Base-by-base conservation (phyloP, 495 filamentous ascomycete genomes). In the Hyaloscypha variabilis region DNA sequence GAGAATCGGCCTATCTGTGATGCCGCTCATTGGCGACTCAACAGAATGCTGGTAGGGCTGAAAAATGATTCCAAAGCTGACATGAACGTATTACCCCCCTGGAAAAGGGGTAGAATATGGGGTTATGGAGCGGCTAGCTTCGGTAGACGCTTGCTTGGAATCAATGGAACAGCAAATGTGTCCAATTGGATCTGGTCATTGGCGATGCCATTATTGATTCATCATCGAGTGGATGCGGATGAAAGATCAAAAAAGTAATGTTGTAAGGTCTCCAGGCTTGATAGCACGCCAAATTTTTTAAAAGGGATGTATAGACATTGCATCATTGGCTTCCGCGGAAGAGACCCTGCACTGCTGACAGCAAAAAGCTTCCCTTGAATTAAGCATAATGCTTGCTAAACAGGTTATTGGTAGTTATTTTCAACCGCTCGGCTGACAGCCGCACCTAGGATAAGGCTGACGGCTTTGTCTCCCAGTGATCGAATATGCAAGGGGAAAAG, bases 351-450 rank as follows among this genome's bases (percentile, higher is more conserved):
- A 54, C 23, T 56, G 61, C 50, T 42, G 50, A 56, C 26, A 19
- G 55, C n/a, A 26, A n/a, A n/a, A 51, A 25, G 30, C n/a, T 23
- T 28, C 4, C 8, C 10, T 39, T 50, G 49, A 39, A 67, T 62
- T 67, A 67, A 67, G 64, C 64, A 67, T 67, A 67, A 67, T 62
- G 59, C 24, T 54, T 24, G 28, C 26, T 34, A 21, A 55, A 26
- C 13, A 14, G 2, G 5, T 13, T 54, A 26, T 58, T 62, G 51
- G 58, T 6, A 58, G 31, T 49, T 67, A 59, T 67, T 67, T 62
- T 58, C 25, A 60, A 42, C 30, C 21, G n/a, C n/a, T n/a, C n/a
- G n/a, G n/a, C n/a, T n/a, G n/a, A n/a, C 46, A n/a, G 25, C 26
- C 21, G n/a, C 2, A 21, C 64, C n/a, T 55, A 14, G 53, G 64